Conservation (phyloP, 352 stramenopile genomes). For the Globisporangium viniferum region DNA sequence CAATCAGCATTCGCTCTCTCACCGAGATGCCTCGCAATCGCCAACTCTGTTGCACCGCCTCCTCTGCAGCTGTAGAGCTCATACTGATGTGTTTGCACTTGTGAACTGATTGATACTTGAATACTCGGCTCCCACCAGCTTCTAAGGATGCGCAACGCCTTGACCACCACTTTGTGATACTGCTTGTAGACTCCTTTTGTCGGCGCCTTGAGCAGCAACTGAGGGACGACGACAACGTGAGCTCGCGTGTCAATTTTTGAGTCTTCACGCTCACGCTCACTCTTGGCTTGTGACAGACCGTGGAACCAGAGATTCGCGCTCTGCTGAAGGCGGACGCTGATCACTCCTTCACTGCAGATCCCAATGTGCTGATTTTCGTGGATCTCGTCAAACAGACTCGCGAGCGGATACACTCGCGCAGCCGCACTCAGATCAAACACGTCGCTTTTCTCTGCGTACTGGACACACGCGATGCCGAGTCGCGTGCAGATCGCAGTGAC, state of each 20-base stretch:
- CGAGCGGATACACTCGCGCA: slow-evolving; percentile 37
- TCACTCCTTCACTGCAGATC: slow-evolving; percentile 25
- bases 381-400: slow-evolving; percentile 55
- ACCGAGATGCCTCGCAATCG: slow-evolving; percentile 26
- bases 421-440: slow-evolving; percentile 35
- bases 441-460: slow-evolving; percentile 54
- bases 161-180: slow-evolving; percentile 53
- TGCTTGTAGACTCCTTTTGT: slow-evolving; percentile 68
- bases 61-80: slow-evolving; percentile 37
- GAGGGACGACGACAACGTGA: slow-evolving; percentile 27
- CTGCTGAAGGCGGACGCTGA: slow-evolving; percentile 36
- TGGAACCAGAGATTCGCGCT: slow-evolving; percentile 36
- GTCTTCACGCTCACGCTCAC: not conserved
- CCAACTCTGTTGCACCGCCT: slow-evolving; percentile 44
- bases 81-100: not conserved
- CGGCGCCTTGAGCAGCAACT: slow-evolving; percentile 51
- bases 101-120: not conserved
- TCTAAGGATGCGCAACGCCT: slow-evolving; percentile 51
- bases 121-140: slow-evolving; percentile 30
- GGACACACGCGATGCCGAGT: slow-evolving; percentile 53
- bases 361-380: slow-evolving; percentile 29
- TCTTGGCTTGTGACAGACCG: slow-evolving; percentile 14
- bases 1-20: not conserved
- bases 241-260: not conserved
- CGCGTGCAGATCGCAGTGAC: slow-evolving; percentile 42